These are phyloP conservation scores for Cyberlindnera sargentensis DNA, from an alignment of 805 yeast species.

Conservation along the genomic window DNA sequence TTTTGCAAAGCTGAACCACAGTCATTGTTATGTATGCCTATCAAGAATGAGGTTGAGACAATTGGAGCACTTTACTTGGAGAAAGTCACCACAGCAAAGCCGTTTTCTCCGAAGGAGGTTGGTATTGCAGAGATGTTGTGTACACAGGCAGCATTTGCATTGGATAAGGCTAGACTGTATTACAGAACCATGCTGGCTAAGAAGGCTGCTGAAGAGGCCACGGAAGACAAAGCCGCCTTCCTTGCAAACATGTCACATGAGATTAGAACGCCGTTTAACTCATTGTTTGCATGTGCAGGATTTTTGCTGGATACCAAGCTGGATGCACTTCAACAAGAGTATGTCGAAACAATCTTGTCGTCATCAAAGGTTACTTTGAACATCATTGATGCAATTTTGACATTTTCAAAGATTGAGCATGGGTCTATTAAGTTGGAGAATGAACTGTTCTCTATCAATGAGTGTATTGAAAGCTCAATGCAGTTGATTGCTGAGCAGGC, in stretches of 20 bases:
- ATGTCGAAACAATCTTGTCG: conserved; percentile 80
- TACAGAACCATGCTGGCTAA: conserved; percentile 55
- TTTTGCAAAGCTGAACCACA: conserved; percentile 28
- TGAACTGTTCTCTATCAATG: conserved; percentile 73
- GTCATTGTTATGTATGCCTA: conserved; percentile 38
- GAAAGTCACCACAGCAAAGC: conserved; percentile 20
- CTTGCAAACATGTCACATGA: conserved; percentile 84
- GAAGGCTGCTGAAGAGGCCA: conserved; percentile 87
- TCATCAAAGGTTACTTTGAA: conserved; percentile 80
- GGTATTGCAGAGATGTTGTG: conserved; percentile 37
- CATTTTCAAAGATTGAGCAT: conserved; percentile 87
- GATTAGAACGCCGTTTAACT: conserved; percentile 85
- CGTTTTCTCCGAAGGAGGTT: conserved; percentile 29
- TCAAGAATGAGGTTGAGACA: conserved; percentile 33
- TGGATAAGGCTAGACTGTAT: conserved; percentile 40
- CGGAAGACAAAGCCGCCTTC: conserved; percentile 79
- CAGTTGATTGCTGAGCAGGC: conserved; percentile 85
- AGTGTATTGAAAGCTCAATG: conserved; percentile 81
- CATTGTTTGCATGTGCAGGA: conserved; percentile 89
- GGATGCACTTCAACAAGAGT: conserved; percentile 82
- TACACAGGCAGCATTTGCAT: conserved; percentile 46
- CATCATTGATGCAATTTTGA: conserved; percentile 81
- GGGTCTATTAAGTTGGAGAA: conserved; percentile 82
- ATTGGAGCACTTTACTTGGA: conserved; percentile 43
- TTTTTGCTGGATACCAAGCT: conserved; percentile 76